These are phyloP conservation scores for Juncus effusus DNA, from an alignment of 176 grass and related monocot species.

Conservation along the genomic window DNA sequence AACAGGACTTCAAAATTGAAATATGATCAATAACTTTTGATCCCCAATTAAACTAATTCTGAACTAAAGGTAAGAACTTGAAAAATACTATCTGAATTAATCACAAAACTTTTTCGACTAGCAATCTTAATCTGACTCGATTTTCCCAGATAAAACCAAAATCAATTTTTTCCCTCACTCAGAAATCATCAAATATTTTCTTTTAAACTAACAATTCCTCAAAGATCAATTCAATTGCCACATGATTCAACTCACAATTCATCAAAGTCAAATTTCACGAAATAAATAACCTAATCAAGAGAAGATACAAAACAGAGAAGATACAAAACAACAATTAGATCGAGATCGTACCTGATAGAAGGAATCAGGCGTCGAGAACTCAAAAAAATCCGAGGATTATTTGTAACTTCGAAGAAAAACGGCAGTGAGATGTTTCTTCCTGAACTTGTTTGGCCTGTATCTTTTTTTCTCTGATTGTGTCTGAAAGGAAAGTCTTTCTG, in stretches of 20 bases:
- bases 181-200: not conserved
- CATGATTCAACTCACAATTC: not conserved
- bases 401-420: no score
- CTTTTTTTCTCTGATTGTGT: no score
- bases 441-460: no score
- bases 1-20: not conserved
- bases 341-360: slow-evolving; percentile 15
- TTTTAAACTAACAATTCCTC: not conserved
- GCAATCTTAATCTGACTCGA: not conserved
- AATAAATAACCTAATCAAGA: not conserved
- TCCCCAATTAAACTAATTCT: not conserved
- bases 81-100: slow-evolving; percentile 7
- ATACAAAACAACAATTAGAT: not conserved
- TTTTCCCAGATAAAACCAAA: not conserved
- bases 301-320: not conserved
- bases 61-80: not conserved
- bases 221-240: not conserved
- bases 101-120: slow-evolving; percentile 1
- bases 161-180: not conserved
- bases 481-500: no score
- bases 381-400: not conserved
- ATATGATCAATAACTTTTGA: not conserved
- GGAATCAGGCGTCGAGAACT: not conserved
- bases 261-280: not conserved
- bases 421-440: no score